Base-by-base conservation (phyloP, 2,329 filamentous ascomycete species). In the Blastomyces parvus region DNA sequence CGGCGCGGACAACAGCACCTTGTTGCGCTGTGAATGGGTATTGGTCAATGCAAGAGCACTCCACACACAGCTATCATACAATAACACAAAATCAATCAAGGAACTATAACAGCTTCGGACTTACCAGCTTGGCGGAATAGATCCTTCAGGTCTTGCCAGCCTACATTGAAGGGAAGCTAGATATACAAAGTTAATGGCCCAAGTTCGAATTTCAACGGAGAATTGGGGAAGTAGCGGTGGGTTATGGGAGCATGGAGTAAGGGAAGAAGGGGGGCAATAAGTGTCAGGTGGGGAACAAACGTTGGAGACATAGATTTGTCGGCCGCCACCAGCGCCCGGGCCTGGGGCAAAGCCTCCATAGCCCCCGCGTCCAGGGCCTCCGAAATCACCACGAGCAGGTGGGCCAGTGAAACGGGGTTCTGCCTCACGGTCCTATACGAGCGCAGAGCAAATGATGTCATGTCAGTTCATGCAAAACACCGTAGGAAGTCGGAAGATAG, bases 121-220 rank as follows among this genome's bases (percentile, higher is more conserved):
- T 84, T 83, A 96, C 92, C 90, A 80, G 94, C 92, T 84, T 97
- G 92, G 74, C 94, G 90, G 84, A 99, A 99, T 69, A 99, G 84
- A 78, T 99, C 94, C 81, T 99, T 99, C 70, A 99, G 81, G 78
- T 99, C 94, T 80, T 99, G 94, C 94, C 94, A 99, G 75, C 94
- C 94, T 71, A 96, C 90, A 68, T 91, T 96, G 81, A 92, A 99
- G 25, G 94, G 94, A 70, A 99, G 89, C 94, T 99, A 79, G 52
- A 70, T 67, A 63, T 65, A 65, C 72, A 67, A 71, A 59, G 75
- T 78, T 70, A 81, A 77, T 70, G 72, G 61, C 62, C 53, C 64
- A 64, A 70, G 46, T 63, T 62, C 33, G 11, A 66, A 22, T 63
- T 62, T 63, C 63, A 50, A 65, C 59, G 65, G 61, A 53, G 64